Base-by-base conservation (phyloP, 2,329 filamentous ascomycete species). In the Nemania bipapillata region DNA sequence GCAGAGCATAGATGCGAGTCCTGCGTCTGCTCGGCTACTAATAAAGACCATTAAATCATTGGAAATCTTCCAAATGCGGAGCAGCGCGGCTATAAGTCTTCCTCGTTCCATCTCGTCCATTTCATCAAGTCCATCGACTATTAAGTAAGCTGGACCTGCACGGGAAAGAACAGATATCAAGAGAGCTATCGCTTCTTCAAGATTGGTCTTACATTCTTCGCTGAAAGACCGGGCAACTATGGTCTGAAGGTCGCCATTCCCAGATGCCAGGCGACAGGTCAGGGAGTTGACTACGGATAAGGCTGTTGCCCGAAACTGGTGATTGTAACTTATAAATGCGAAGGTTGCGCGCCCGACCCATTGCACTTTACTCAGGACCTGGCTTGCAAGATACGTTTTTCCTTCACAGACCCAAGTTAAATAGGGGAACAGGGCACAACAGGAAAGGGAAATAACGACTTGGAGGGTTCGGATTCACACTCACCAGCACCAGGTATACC, bases 51-150 rank as follows among this genome's bases (percentile, higher is more conserved):
- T 40, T 40, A 15, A n/a, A n/a, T n/a, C 37, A 12, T 40, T 40
- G 11, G 4, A 40, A 40, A 40, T 15, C 30, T 73, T 49, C 11
- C 52, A 59, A 15, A 70, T 32, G 7, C 61, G 55, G 5, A 71
- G 35, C 37, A 75, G 49, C 64, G 65, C 20, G 6, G 50, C 20
- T 9, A 74, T 15, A 12, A 75, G 52, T 35, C 42, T 64, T 12
- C 62, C 30, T n/a, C 74, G 64, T 52, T 74, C 68, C 15, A 61
- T 32, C 32, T 59, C 63, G 3, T 69, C 69, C 3, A 77, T 76
- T 67, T 79, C 77, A 61, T 79, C 77, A 9, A 78, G 40, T 2
- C 78, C 77, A 66, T 79, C 77, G 17, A 79, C 28, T 35, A 77
- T 65, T 17, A 78, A 37, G 53, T 70, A 78, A 7, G 64, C 67